Base-by-base conservation (phyloP, 139 green algal genomes). In the Tetratostichococcus sp. region DNA sequence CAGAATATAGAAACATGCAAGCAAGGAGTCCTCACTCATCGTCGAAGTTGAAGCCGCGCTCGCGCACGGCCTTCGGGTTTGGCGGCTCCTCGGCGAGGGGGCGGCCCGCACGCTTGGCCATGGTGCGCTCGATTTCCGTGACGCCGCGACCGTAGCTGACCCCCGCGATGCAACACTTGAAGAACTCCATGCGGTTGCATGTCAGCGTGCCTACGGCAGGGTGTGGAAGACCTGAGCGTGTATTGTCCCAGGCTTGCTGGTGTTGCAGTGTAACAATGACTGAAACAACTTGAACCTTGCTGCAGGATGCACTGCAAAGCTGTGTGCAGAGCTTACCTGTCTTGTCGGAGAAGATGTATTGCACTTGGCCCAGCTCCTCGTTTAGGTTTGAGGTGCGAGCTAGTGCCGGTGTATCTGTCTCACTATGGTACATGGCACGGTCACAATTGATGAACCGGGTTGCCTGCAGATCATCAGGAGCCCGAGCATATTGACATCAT, bases 101-200 rank as follows among this genome's bases (percentile, higher is more conserved):
- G 1, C 30, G 59, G 79, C 78, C 84, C 75, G 28, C 75, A 67
- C 50, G 50, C 50, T 62, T 62, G 1, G 83, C 85, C 26, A 89
- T 89, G 17, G 84, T 79, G 28, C 83, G 82, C 77, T 97, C 90
- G 43, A 97, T 89, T 82, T 97, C 93, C 0, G 93, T 97, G 35
- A 94, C 79, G 25, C 93, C 92, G n/a, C 79, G 79, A 35, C 93
- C 93, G 72, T 97, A 97, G 22, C 77, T 78, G 23, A 97, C 82
- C 31, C 92, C 92, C 3, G 77, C 91, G 62, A 98, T 91, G 71
- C 87, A 93, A 84, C 87, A 94, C 74, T 95, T 97, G 86, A 96
- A 94, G 82, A 97, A 97, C 82, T 97, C 92, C 89, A 93, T 94
- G 58, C 82, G 72, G 82, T 92, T 93, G 71, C 78, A 74, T 4